Evolutionary conservation across 768 basidiomycete genomes (phyloP), one percentile per base, ranked within the genome.

Genomic region (Collybia nuda): DNA sequence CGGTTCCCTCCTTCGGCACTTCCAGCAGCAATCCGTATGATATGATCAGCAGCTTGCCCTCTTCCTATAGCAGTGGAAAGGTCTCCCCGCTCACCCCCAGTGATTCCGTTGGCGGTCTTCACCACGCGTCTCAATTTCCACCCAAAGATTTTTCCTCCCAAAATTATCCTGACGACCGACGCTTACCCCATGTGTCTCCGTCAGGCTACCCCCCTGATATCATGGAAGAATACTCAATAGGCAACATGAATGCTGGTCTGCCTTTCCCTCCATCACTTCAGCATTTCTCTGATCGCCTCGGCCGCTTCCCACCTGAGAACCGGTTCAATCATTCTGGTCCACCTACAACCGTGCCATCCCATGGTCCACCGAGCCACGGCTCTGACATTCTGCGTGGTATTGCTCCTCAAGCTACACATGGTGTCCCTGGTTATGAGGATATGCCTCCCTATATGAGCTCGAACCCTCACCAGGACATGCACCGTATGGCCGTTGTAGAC

Each of bases 31-130:
- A 74, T 63, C 75, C 82, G 9, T 89, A 86, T 67, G 85, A 86
- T 63, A 77, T 86, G 59, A 82, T 85, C 64, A 71, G 72, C 64
- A 80, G 79, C 55, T 70, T 85, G 18, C 73, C 83, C 1, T 84
- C 84, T 2, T 85, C 83, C 14, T 81, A 84, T 69, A 78, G 75
- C 71, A 84, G 81, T 51, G 87, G 86, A 54, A 90, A 88, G 67
- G 85, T 84, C 44, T 89, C 89, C 17, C 86, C 89, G 0, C 73
- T 88, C 39, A 86, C 86, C 11, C 86, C 87, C 28, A 84, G 67
- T 58, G 88, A 89, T 65, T 71, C 81, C 38, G 79, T 82, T 53
- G 68, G 72, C 50, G 73, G 74, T 43, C 71, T 89, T 6, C 84
- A 83, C 57, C 79, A 79, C 54, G 66, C 78, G 5, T 70, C 79